Evolutionary conservation across 2,329 filamentous ascomycete genomes (phyloP).

Genomic region (Graphilbum ipis-grandicollis): DNA sequence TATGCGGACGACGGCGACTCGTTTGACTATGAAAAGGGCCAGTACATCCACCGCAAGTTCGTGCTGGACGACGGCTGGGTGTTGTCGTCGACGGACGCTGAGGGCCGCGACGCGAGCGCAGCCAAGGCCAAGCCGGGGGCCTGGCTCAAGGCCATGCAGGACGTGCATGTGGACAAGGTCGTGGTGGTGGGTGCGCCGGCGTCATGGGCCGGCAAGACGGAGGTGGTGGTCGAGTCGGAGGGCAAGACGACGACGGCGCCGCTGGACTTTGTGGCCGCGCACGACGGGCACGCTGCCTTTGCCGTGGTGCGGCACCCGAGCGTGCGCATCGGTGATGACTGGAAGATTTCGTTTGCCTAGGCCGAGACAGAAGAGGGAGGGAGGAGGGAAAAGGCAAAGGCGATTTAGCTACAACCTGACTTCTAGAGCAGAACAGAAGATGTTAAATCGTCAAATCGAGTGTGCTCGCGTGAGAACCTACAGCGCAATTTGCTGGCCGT

Average conservation of each 20-base stretch:
- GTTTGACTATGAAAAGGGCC: slow-evolving; percentile 71
- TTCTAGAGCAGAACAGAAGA: no score
- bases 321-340: slow-evolving; percentile 34
- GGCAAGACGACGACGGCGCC: slow-evolving; percentile 38
- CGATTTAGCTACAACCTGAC: no score
- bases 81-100: slow-evolving; percentile 55
- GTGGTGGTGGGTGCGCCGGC: slow-evolving; percentile 65
- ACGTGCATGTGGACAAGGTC: slow-evolving; percentile 68
- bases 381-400: background rate
- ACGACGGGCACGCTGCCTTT: slow-evolving; percentile 29
- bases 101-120: slow-evolving; percentile 28
- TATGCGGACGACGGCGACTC: slow-evolving; percentile 91
- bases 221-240: slow-evolving; percentile 36
- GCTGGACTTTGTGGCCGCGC: slow-evolving; percentile 38
- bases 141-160: slow-evolving; percentile 64
- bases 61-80: slow-evolving; percentile 33
- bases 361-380: background rate
- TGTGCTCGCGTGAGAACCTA: no score
- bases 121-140: slow-evolving; percentile 43
- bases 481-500: no score
- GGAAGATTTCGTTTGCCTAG: slow-evolving; percentile 24
- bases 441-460: no score
- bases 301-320: slow-evolving; percentile 34
- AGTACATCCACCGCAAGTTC: slow-evolving; percentile 78
- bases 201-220: slow-evolving; percentile 48